These are phyloP conservation scores for Tuber borchii DNA, from an alignment of 495 filamentous ascomycete genomes.

Conservation along the genomic window DNA sequence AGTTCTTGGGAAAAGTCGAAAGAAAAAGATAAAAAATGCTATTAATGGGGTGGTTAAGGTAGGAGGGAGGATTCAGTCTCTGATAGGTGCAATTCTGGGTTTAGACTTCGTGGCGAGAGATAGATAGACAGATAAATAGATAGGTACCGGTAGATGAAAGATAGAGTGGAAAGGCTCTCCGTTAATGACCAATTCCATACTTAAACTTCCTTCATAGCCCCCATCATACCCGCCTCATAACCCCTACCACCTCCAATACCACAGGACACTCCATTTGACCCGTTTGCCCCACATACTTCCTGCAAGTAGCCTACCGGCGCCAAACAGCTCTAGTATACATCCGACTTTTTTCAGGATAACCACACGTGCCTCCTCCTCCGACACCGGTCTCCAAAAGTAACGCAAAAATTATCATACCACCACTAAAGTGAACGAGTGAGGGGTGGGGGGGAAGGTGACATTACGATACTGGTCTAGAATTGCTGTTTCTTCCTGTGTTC, in stretches of 20 bases:
- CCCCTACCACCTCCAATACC: background rate
- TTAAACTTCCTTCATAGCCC: background rate
- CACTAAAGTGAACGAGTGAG: background rate
- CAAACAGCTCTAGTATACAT: background rate
- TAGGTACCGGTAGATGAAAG: background rate
- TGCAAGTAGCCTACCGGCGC: background rate
- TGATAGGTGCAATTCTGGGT: background rate
- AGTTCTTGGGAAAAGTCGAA: background rate
- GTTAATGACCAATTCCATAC: background rate
- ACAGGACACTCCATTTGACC: background rate
- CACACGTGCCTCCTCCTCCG: background rate
- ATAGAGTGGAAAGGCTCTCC: background rate
- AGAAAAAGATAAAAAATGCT: background rate
- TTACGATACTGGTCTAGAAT: background rate
- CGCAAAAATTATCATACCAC: background rate
- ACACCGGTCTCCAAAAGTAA: background rate
- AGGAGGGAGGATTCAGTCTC: background rate
- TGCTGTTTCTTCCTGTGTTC: background rate
- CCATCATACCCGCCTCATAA: background rate
- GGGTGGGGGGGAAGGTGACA: background rate
- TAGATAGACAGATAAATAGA: background rate
- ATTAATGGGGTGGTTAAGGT: background rate
- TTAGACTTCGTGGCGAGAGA: background rate
- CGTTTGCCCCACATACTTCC: background rate
- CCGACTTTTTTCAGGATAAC: background rate